Evolutionary conservation across 768 basidiomycete species (phyloP).

Genomic region (Mycena rosella): DNA sequence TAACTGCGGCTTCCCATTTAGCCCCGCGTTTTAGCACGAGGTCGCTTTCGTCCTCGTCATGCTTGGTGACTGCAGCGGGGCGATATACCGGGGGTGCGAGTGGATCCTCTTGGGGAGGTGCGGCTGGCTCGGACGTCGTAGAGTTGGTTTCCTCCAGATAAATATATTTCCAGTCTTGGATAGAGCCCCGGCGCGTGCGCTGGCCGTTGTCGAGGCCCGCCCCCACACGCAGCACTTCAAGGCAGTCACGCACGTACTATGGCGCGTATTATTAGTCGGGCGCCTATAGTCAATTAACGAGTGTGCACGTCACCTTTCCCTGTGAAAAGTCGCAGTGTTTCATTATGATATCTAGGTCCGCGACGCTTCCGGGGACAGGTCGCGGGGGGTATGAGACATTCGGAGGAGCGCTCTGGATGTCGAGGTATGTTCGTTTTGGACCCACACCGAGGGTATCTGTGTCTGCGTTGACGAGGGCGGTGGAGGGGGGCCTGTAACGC

Average conservation of each 20-base stretch:
- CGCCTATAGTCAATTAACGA: slow-evolving; percentile 7
- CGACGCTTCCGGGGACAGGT: slow-evolving; percentile 83
- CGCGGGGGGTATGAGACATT: slow-evolving; percentile 86
- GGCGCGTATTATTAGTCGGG: slow-evolving; percentile 24
- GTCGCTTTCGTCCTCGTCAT: slow-evolving; percentile 51
- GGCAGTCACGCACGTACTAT: slow-evolving; percentile 95
- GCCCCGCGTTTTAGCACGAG: slow-evolving; percentile 68
- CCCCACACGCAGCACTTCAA: slow-evolving; percentile 90
- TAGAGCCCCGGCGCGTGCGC: slow-evolving; percentile 76
- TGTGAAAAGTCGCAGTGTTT: slow-evolving; percentile 87
- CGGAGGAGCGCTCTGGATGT: slow-evolving; percentile 69
- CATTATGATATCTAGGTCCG: slow-evolving; percentile 91
- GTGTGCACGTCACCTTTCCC: slow-evolving; percentile 64
- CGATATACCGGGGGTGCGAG: slow-evolving; percentile 38
- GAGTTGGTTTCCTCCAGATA: slow-evolving; percentile 67
- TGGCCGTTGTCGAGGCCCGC: slow-evolving; percentile 86
- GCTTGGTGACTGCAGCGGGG: slow-evolving; percentile 42
- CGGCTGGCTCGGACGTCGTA: slow-evolving; percentile 42
- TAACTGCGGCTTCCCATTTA: slow-evolving; percentile 69
- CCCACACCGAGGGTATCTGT: slow-evolving; percentile 76
- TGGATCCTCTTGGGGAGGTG: slow-evolving; percentile 18
- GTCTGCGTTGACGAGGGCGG: slow-evolving; percentile 50
- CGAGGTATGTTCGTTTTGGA: slow-evolving; percentile 80
- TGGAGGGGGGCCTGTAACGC: slow-evolving; percentile 60
- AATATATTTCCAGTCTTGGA: slow-evolving; percentile 86